These are phyloP conservation scores for Apiotrichum laibachii DNA, from an alignment of 1,284 basidiomycete species.

Conservation along the genomic window DNA sequence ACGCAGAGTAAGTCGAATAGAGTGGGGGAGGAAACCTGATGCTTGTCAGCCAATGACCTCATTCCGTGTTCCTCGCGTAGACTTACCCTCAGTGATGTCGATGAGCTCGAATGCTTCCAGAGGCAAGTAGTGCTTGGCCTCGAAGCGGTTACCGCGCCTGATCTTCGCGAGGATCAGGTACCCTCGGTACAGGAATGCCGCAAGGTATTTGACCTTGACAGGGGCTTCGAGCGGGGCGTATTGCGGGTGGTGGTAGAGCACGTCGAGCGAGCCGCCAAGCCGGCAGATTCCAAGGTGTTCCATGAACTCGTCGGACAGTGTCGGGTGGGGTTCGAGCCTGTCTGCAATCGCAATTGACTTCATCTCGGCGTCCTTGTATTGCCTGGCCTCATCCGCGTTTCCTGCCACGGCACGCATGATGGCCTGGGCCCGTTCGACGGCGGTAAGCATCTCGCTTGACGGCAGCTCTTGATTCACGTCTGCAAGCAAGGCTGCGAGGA, in stretches of 20 bases:
- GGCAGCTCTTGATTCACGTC: constrained; percentile 25
- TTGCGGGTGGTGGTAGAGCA: constrained; percentile 63
- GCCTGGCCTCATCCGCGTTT: constrained; percentile 58
- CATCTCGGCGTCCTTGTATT: constrained; percentile 61
- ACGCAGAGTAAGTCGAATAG: constrained; percentile 68
- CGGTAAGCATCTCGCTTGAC: constrained; percentile 5
- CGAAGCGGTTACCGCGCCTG: constrained; percentile 72
- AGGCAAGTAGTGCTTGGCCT: constrained; percentile 81
- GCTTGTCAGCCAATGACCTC: constrained; percentile 9
- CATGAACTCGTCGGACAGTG: constrained; percentile 57
- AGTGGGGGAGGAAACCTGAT: constrained; percentile 70
- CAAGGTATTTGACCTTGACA: constrained; percentile 77
- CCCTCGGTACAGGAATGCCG: constrained; percentile 80
- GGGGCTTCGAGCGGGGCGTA: constrained; percentile 49
- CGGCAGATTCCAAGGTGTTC: constrained; percentile 68
- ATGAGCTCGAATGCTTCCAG: constrained; percentile 66
- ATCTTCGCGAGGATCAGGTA: constrained; percentile 85
- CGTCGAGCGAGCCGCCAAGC: constrained; percentile 76
- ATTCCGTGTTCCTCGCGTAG: constrained; percentile 9
- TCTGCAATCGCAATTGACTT: constrained; percentile 68
- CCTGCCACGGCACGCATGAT: constrained; percentile 62
- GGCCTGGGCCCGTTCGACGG: constrained; percentile 43
- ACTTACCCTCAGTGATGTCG: constrained; percentile 66
- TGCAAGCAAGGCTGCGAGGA: constrained; percentile 68
- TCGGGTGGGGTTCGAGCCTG: constrained; percentile 57